Conservation (phyloP, 2,329 filamentous ascomycete species). For the Colletotrichum kahawae region DNA sequence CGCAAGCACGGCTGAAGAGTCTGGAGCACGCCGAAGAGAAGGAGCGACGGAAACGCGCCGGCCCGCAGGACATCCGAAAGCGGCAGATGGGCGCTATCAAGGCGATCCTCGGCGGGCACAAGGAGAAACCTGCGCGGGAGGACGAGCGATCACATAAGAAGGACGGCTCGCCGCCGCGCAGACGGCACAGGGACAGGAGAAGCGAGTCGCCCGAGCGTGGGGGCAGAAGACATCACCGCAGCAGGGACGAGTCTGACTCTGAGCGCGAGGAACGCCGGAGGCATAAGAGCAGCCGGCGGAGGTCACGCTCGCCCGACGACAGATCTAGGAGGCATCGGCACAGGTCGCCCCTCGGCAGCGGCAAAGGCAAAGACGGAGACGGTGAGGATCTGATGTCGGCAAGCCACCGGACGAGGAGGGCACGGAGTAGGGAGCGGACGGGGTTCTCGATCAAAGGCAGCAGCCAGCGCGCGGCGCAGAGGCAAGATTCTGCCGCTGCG, state of each 20-base stretch:
- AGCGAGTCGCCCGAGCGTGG: constrained; percentile 18
- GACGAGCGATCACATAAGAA: constrained; percentile 3
- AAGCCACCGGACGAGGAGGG: background rate
- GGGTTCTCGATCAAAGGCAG: background rate
- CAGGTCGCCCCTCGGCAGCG: constrained; percentile 25
- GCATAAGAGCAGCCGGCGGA: constrained; percentile 21
- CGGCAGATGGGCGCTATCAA: constrained; percentile 67
- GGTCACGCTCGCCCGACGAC: constrained; percentile 37
- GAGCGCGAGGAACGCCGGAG: constrained; percentile 17
- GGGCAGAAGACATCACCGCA: background rate
- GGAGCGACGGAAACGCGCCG: constrained; percentile 50
- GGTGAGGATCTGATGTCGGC: background rate
- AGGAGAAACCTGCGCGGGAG: constrained; percentile 15
- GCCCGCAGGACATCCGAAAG: constrained; percentile 55
- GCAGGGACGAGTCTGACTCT: background rate
- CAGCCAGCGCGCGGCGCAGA: background rate
- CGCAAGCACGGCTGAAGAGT: constrained; percentile 70
- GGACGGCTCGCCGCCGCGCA: background rate
- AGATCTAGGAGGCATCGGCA: constrained; percentile 34
- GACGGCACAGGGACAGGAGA: background rate
- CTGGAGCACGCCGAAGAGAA: constrained; percentile 56
- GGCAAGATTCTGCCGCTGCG: constrained; percentile 26
- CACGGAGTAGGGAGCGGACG: background rate
- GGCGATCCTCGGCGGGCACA: constrained; percentile 56
- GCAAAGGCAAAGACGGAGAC: constrained; percentile 8